phyloP scores from a whole-genome alignment of 345 rosid genomes.

The Theobroma cacao region DNA sequence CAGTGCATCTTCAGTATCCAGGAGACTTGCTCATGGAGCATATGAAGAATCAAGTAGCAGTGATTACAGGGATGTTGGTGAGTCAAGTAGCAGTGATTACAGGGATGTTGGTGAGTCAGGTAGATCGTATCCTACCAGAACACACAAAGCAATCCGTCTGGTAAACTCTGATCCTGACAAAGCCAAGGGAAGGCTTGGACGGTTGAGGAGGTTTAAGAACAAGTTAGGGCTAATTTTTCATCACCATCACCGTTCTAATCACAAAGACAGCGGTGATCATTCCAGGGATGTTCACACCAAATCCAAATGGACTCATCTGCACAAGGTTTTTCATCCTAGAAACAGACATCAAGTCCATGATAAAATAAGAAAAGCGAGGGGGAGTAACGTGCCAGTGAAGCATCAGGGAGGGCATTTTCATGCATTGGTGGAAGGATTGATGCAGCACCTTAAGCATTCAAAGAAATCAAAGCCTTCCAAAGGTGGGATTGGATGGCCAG shows the following conservation, averaged over 20 bases:
- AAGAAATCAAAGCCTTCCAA: conserved; percentile 37
- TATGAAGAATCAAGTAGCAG: conserved; percentile 9
- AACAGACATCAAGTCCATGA: conserved; percentile 18
- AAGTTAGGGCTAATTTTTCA: conserved; percentile 63
- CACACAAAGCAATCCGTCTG: conserved; percentile 3
- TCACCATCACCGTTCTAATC: conserved; percentile 39
- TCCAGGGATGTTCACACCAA: not conserved
- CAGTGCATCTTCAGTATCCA: conserved; percentile 2
- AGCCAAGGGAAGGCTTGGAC: conserved; percentile 29
- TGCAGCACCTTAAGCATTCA: conserved; percentile 39
- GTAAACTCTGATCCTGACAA: conserved; percentile 13
- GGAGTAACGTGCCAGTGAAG: conserved; percentile 10
- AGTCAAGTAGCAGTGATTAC: conserved; percentile 16
- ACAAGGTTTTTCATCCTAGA: conserved; percentile 23
- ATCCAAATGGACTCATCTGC: conserved; percentile 45
- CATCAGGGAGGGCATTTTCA: conserved; percentile 44
- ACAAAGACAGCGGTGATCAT: not conserved
- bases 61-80: conserved; percentile 8
- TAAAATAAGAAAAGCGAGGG: conserved; percentile 18
- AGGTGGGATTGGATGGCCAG: not conserved
- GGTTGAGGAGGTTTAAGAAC: conserved; percentile 51
- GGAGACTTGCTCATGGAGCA: not conserved
- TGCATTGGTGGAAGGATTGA: conserved; percentile 44
- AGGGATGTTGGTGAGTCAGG: conserved; percentile 6
- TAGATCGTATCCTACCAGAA: conserved; percentile 3